These are phyloP conservation scores for Stromatinia cepivora DNA, from an alignment of 2,329 filamentous ascomycete genomes.

Conservation along the genomic window DNA sequence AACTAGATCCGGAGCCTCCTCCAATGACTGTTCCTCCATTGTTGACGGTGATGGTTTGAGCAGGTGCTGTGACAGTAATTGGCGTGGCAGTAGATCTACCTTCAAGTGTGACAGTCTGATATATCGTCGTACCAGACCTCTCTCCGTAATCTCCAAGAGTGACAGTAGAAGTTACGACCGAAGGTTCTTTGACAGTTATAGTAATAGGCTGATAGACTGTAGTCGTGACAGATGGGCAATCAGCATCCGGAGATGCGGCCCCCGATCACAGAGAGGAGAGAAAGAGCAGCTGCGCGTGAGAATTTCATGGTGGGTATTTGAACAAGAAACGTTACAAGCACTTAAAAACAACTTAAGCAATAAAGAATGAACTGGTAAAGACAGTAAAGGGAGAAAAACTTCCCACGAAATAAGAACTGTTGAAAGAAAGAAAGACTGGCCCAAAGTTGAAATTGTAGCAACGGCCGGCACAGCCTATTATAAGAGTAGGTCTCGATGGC, in stretches of 20 bases:
- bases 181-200: slow-evolving; percentile 7
- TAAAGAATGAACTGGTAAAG: slow-evolving; percentile 9
- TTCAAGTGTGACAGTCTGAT: slow-evolving; percentile 11
- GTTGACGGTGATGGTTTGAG: slow-evolving; percentile 8
- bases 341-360: background rate
- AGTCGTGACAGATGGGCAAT: slow-evolving; percentile 17
- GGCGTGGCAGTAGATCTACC: background rate
- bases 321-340: background rate
- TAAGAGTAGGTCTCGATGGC: background rate
- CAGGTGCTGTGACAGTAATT: slow-evolving; percentile 10
- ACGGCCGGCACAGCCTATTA: slow-evolving; percentile 6
- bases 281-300: slow-evolving; percentile 13
- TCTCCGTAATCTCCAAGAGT: slow-evolving; percentile 2
- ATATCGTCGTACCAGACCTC: background rate
- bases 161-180: background rate
- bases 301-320: slow-evolving; percentile 7
- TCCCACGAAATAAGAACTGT: slow-evolving; percentile 1
- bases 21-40: background rate
- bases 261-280: slow-evolving; percentile 8
- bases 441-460: background rate
- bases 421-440: background rate
- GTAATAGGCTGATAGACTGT: slow-evolving; percentile 19
- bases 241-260: slow-evolving; percentile 13
- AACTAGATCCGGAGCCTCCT: background rate
- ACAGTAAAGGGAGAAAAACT: slow-evolving; percentile 15